Base-by-base conservation (phyloP, 495 filamentous ascomycete species). In the Friedmanniomyces endolithicus region DNA sequence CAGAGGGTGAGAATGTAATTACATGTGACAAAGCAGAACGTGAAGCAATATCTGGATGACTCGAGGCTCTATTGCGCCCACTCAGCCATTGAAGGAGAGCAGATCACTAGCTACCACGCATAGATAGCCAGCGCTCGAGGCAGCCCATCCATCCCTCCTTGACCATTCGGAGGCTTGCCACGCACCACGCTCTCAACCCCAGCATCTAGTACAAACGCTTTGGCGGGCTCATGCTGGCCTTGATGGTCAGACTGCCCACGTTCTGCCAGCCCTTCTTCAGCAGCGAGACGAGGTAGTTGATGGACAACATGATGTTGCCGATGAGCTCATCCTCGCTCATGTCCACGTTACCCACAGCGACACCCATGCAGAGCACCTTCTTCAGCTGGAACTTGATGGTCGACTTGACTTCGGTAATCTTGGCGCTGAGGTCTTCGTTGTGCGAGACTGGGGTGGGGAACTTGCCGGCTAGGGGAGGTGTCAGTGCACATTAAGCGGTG, bases 251-350 rank as follows among this genome's bases (percentile, higher is more conserved):
- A 76, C 84, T 88, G 64, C 92, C 92, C 70, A 98, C 94, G 78
- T 98, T 98, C 82, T 98, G 92, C 92, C 92, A 98, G 67, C 94
- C 92, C 82, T 98, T 98, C 89, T 98, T 97, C 71, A 98, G 77
- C 65, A 98, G 78, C 63, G 87, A 94, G 67, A 98, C 90, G 47
- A 98, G 80, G 80, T 97, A 98, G 82, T 98, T 98, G 83, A 98
- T 97, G 71, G 92, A 79, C 78, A 98, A 75, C 84, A 87, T 87
- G 74, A 96, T 87, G 80, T 98, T 98, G 69, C 81, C 84, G 63
- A 97, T 85, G 61, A 98, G 78, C 75, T 95, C 86, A 68, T 98
- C 92, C 78, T 90, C 78, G 59, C 81, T 85, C 92, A 98, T 97
- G 64, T 83, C 88, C 59, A 98, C 94, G 73, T 98, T 94, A 67